Percentiles rank a stretch among this genome's conserved stretches.
Conservation (phyloP, 768 basidiomycete species). For the Mycena olivaceomarginata region DNA sequence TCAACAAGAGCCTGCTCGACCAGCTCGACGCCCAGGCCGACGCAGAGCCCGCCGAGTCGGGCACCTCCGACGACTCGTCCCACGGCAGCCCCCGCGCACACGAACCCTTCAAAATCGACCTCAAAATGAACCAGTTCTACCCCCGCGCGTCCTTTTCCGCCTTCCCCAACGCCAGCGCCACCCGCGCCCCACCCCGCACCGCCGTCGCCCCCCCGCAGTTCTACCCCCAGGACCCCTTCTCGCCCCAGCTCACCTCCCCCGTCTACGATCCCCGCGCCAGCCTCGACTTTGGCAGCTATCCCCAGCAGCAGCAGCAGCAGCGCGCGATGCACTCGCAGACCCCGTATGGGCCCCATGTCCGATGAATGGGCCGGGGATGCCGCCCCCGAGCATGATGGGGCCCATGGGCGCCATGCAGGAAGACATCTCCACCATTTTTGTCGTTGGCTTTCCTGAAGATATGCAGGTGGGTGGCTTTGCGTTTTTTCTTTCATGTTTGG, state of each 20-base stretch:
- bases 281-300: slow-evolving; percentile 61
- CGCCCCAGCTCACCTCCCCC: slow-evolving; percentile 40
- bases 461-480: slow-evolving; percentile 82
- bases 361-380: slow-evolving; percentile 47
- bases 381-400: slow-evolving; percentile 50
- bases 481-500: not conserved
- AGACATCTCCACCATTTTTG: slow-evolving; percentile 97
- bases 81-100: slow-evolving; percentile 73
- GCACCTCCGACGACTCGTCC: slow-evolving; percentile 69
- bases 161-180: slow-evolving; percentile 41
- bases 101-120: slow-evolving; percentile 58
- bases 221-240: slow-evolving; percentile 32
- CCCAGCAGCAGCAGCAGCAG: slow-evolving; percentile 48
- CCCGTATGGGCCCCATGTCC: slow-evolving; percentile 84
- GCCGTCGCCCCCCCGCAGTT: slow-evolving; percentile 31
- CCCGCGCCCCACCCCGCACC: not conserved
- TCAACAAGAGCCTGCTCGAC: slow-evolving; percentile 90
- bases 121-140: slow-evolving; percentile 53
- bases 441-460: slow-evolving; percentile 99
- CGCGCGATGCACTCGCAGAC: slow-evolving; percentile 80
- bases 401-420: slow-evolving; percentile 69
- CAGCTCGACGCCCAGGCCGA: slow-evolving; percentile 90
- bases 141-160: slow-evolving; percentile 59
- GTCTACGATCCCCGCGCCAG: slow-evolving; percentile 52
- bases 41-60: slow-evolving; percentile 78